Evolutionary conservation across 1,284 basidiomycete genomes (phyloP).

Genomic region (Papiliotrema terrestris): DNA sequence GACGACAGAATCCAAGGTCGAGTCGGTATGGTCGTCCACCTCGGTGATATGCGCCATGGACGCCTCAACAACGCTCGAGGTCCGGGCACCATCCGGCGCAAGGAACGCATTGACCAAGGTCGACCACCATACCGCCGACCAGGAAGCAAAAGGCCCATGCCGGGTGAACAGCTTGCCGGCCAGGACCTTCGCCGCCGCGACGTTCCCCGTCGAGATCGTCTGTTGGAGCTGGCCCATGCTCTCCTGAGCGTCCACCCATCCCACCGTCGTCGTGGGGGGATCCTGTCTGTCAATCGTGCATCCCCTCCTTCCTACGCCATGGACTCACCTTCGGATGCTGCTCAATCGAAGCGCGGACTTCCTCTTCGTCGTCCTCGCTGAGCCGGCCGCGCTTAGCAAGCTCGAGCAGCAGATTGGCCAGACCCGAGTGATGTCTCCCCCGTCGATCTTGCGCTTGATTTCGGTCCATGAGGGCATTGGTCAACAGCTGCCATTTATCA

Average conservation of each 20-base stretch:
- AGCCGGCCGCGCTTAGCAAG: constrained; percentile 29
- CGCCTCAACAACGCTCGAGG: constrained; percentile 10
- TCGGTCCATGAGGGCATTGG: constrained; percentile 35
- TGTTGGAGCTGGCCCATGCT: constrained; percentile 26
- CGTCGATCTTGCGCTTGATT: constrained; percentile 26
- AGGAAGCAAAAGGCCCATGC: constrained; percentile 30
- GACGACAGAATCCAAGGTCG: constrained; percentile 18
- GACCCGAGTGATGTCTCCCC: constrained; percentile 22
- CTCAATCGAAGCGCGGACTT: constrained; percentile 22
- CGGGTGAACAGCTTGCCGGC: constrained; percentile 28
- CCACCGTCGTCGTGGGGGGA: background rate
- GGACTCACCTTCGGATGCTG: constrained; percentile 17
- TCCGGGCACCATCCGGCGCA: constrained; percentile 9
- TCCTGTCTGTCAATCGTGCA: background rate
- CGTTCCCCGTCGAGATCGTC: constrained; percentile 17
- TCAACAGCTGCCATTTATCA: constrained; percentile 39
- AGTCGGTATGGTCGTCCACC: constrained; percentile 21
- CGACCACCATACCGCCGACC: constrained; percentile 35
- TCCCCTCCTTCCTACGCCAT: background rate
- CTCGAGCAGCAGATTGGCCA: constrained; percentile 25
- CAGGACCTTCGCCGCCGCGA: constrained; percentile 15
- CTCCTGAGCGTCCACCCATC: constrained; percentile 23
- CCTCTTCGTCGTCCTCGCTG: constrained; percentile 28
- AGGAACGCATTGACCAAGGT: constrained; percentile 25
- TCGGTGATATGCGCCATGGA: constrained; percentile 22